Percentiles rank a stretch among this genome's conserved stretches.
Evolutionary conservation across 352 stramenopile genomes (phyloP).

Genomic region (Pythium folliculosum): DNA sequence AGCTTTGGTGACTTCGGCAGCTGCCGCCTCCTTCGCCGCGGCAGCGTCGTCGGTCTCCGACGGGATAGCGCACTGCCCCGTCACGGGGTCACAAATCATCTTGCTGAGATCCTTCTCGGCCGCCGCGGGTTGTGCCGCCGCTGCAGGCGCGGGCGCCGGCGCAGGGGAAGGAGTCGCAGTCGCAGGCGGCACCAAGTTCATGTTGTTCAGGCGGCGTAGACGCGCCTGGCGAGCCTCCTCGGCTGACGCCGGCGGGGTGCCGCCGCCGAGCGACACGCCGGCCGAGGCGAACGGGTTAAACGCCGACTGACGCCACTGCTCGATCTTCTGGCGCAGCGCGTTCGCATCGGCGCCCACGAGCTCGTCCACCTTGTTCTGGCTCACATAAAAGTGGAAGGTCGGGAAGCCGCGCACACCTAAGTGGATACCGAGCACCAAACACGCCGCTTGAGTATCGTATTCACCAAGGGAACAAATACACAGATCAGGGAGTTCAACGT

Average conservation of each 20-base stretch:
- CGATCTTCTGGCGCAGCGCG: constrained; percentile 82
- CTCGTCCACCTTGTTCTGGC: constrained; percentile 86
- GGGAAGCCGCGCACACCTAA: constrained; percentile 82
- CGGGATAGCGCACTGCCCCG: constrained; percentile 49
- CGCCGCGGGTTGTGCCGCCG: constrained; percentile 17
- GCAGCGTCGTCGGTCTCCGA: constrained; percentile 26
- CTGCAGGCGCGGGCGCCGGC: constrained; percentile 18
- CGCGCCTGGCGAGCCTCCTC: constrained; percentile 76
- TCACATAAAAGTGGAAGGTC: constrained; percentile 93
- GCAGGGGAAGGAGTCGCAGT: constrained; percentile 21
- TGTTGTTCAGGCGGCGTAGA: constrained; percentile 72
- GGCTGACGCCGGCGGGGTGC: constrained; percentile 33
- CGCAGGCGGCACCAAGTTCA: constrained; percentile 59
- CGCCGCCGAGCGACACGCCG: constrained; percentile 61
- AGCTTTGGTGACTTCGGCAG: constrained; percentile 27
- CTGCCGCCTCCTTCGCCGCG: constrained; percentile 16
- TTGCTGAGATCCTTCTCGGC: constrained; percentile 36
- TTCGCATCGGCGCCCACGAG: constrained; percentile 86
- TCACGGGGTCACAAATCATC: constrained; percentile 71
- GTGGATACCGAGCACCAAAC: neutral
- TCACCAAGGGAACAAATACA: neutral
- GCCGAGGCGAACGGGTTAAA: constrained; percentile 86
- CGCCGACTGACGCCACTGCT: constrained; percentile 83
- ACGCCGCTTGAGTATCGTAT: neutral
- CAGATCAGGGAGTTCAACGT: no score